Evolutionary conservation across 2,329 filamentous ascomycete species (phyloP).

Genomic region (Penicillium sp.): DNA sequence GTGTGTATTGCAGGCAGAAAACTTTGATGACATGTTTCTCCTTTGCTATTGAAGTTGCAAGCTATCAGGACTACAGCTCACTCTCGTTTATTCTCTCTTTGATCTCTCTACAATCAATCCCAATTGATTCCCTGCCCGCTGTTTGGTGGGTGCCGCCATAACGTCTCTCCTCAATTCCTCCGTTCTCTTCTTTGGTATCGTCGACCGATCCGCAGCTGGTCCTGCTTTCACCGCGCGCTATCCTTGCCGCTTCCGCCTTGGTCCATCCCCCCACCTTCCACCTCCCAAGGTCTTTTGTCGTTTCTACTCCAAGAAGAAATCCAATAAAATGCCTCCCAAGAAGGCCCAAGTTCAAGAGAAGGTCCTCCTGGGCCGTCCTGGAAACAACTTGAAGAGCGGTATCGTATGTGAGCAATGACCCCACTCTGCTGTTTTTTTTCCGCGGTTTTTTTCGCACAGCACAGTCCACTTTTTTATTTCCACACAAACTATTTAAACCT

Average conservation of each 20-base stretch:
- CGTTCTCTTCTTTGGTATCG: conserved; percentile 52
- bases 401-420: conserved; percentile 73
- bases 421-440: conserved; percentile 30
- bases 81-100: conserved; percentile 9
- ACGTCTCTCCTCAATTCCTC: conserved; percentile 30
- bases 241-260: conserved; percentile 45
- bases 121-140: conserved; percentile 17
- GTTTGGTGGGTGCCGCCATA: conserved; percentile 28
- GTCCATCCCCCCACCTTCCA: conserved; percentile 28
- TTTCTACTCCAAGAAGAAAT: conserved; percentile 60
- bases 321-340: conserved; percentile 89
- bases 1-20: conserved; percentile 25
- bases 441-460: conserved; percentile 27
- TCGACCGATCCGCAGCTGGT: conserved; percentile 64
- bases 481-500: conserved; percentile 25
- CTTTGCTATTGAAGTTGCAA: neutral
- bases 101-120: neutral
- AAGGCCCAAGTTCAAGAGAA: conserved; percentile 91
- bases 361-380: conserved; percentile 90
- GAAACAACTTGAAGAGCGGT: conserved; percentile 98
- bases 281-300: conserved; percentile 34
- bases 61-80: neutral
- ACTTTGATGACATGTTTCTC: conserved; percentile 16
- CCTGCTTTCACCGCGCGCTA: conserved; percentile 52
- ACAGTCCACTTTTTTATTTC: conserved; percentile 28